These are phyloP conservation scores for Zasmidium angulare DNA, from an alignment of 2,329 filamentous ascomycete species.

Conservation along the genomic window DNA sequence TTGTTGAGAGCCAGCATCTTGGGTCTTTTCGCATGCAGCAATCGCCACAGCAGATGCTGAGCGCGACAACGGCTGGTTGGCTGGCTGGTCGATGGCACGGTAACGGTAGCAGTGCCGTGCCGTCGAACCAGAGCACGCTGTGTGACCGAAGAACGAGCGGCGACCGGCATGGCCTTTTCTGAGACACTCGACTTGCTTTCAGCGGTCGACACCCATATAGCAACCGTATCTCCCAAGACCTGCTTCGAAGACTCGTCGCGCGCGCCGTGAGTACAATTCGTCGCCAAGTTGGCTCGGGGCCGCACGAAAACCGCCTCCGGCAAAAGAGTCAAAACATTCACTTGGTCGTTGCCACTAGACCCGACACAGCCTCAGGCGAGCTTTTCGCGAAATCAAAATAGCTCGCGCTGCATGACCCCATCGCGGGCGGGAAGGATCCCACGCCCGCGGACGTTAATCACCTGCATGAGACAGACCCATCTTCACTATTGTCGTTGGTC, in stretches of 20 bases:
- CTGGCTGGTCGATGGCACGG: not conserved
- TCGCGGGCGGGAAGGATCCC: not conserved
- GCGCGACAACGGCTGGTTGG: not conserved
- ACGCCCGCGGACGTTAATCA: not conserved
- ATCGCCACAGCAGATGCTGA: not conserved
- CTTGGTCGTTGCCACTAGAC: not conserved
- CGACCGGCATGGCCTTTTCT: not conserved
- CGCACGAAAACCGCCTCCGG: not conserved
- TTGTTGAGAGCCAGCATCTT: not conserved
- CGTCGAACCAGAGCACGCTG: not conserved
- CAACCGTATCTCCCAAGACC: not conserved
- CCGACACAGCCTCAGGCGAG: not conserved
- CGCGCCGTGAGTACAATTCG: not conserved
- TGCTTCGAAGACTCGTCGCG: not conserved
- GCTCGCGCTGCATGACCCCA: not conserved
- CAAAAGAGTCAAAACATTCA: not conserved
- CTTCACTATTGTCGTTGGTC: not conserved
- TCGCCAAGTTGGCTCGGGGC: not conserved
- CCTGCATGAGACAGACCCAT: not conserved
- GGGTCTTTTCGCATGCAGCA: not conserved
- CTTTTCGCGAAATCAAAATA: not conserved
- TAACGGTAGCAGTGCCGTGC: not conserved
- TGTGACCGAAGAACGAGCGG: not conserved
- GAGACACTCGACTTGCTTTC: constrained; percentile 1
- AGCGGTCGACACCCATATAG: not conserved